Evolutionary conservation across 176 grass and related monocot genomes (phyloP), one percentile per base, ranked within the genome.

Genomic region (Otatea glauca): DNA sequence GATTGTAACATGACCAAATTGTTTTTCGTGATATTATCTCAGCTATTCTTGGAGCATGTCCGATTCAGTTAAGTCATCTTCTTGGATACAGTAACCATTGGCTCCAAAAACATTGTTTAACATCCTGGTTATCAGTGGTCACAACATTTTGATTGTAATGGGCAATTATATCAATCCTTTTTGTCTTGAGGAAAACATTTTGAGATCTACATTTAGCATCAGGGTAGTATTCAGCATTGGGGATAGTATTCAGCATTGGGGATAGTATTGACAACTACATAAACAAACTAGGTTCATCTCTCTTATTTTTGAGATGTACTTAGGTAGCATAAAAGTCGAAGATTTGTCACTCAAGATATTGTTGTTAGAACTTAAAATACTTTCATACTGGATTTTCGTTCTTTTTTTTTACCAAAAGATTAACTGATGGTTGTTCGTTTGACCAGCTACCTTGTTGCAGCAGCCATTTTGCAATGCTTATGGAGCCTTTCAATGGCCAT

Each of bases 401-500:
- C 10, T 16, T 14, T 15, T 59, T 29, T 70, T 27, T 20, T 79
- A n/a, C 12, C 66, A 60, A 25, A 70, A 45, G 3, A 85, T 68
- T 27, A 65, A 66, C 79, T 86, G 39, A 90, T 50, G 13, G 14
- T 70, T 74, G 56, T 54, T 81, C n/a, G 53, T 79, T 76, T 61
- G 11, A 81, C 53, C 87, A 98, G 95, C 78, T 98, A 95, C 84
- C 87, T 98, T 59, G 65, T 98, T 70, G 95, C 92, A 45, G 95
- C 91, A 54, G 83, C 78, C 68, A 93, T 93, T 82, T 84, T 98
- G 84, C 95, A 98, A 89, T 84, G 87, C 44, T 55, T 98, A 47
- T 98, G 95, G 95, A 98, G 95, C 68, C 76, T 98, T 76, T 92
- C 91, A 5, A 56, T 92, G 70, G 95, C 95, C 15, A n/a, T 98